Evolutionary conservation across 345 rosid genomes (phyloP).

Genomic region (Melaleuca quinquenervia): DNA sequence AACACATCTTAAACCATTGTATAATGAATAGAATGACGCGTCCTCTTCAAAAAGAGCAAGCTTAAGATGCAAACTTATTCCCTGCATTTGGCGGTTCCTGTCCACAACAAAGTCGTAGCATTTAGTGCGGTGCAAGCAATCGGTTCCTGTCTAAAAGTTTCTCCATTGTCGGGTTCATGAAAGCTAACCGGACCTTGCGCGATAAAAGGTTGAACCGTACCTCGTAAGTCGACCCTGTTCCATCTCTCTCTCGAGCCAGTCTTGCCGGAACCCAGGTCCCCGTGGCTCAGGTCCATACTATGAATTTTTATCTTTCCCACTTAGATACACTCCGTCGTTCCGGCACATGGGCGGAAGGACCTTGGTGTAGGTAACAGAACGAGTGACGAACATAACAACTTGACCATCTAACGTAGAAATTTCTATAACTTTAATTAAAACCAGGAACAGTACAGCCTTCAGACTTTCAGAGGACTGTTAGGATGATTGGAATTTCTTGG

Average conservation of each 20-base stretch:
- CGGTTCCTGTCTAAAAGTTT: too few species aligned
- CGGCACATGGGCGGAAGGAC: not conserved
- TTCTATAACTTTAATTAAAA: not conserved
- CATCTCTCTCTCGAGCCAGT: not conserved
- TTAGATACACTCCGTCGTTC: not conserved
- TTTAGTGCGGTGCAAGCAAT: too few species aligned
- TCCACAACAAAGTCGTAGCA: too few species aligned
- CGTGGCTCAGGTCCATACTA: not conserved
- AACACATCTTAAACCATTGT: too few species aligned
- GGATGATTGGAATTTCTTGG: not conserved
- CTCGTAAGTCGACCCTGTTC: not conserved
- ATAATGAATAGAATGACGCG: too few species aligned
- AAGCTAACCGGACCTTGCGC: too few species aligned
- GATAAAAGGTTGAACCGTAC: too few species aligned
- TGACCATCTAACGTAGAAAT: not conserved
- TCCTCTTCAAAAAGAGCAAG: too few species aligned
- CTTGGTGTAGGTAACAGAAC: not conserved
- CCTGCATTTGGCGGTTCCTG: too few species aligned
- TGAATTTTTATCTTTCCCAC: not conserved
- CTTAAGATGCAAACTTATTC: too few species aligned
- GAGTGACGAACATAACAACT: not conserved
- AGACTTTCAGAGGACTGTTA: not conserved
- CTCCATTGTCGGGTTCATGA: too few species aligned
- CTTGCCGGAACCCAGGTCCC: not conserved
- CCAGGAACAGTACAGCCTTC: not conserved